Conservation (phyloP, 148 eudicot species). For the Chenopodium quinoa region DNA sequence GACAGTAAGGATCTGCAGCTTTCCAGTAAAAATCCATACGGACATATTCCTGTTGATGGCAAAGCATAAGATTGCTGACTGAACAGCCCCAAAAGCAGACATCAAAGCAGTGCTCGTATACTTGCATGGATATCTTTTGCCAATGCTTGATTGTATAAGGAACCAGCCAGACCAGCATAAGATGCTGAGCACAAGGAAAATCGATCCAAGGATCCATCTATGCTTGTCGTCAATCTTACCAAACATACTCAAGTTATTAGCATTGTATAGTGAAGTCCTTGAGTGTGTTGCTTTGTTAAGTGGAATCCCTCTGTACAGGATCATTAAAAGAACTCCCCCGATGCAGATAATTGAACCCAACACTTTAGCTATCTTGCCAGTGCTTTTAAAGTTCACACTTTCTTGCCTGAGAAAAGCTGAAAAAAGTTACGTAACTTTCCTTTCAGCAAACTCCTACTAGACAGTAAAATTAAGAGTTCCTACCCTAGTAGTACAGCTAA, state of each 20-base stretch:
- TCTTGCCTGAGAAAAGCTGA: slow-evolving; percentile 51
- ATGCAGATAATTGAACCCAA: slow-evolving; percentile 50
- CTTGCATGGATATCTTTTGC: slow-evolving; percentile 51
- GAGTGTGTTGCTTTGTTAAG: slow-evolving; percentile 19
- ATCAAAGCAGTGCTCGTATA: slow-evolving; percentile 62
- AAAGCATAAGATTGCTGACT: slow-evolving; percentile 44
- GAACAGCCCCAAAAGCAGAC: slow-evolving; percentile 61
- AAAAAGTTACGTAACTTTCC: not conserved
- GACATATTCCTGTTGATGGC: slow-evolving; percentile 35
- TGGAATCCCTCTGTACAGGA: slow-evolving; percentile 58
- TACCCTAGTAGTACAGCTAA: slow-evolving; percentile 62
- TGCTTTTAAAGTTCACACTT: slow-evolving; percentile 48
- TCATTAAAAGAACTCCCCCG: slow-evolving; percentile 50
- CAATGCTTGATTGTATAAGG: slow-evolving; percentile 55
- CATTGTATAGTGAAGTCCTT: not conserved
- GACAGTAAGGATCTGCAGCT: slow-evolving; percentile 45
- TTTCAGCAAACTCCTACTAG: not conserved
- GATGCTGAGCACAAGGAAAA: slow-evolving; percentile 43
- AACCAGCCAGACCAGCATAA: slow-evolving; percentile 79
- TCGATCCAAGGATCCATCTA: slow-evolving; percentile 45
- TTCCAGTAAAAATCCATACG: slow-evolving; percentile 59
- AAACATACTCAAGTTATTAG: slow-evolving; percentile 10
- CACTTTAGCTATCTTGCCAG: slow-evolving; percentile 57
- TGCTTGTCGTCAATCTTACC: slow-evolving; percentile 7
- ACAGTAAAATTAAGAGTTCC: not conserved